Base-by-base conservation (phyloP, 2,329 filamentous ascomycete species). In the Allantophomopsis cytisporea region DNA sequence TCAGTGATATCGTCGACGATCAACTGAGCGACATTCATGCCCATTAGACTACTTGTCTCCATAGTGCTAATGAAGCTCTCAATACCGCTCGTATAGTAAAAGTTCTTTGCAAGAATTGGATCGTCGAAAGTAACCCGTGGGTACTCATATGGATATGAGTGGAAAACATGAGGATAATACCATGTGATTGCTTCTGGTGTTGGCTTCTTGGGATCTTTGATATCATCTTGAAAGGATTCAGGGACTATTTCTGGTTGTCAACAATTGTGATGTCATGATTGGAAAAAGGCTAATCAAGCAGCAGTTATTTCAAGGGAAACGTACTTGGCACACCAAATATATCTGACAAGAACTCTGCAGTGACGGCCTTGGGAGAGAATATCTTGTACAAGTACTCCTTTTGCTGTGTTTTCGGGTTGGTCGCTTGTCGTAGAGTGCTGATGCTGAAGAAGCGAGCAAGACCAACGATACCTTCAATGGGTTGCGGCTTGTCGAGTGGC, bases 31-130 rank as follows among this genome's bases (percentile, higher is more conserved):
- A 91, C 78, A 54, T 91, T 91, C 71, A 73, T 85, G 1, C 91
- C 91, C 76, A 91, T 91, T 48, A 96, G 60, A 1, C 85, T 83
- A 56, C 80, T 94, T 6, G 91, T 95, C 66, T 98, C 91, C 91
- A 98, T 96, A 0, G 87, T 94, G 8, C 83, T 91, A 49, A 96
- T 93, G 56, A 98, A 95, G 49, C 81, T 81, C 61, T 96, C 89
- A 34, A 96, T 93, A 2, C 75, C 77, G 10, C 74, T 76, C 0
- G 77, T 81, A 54, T 82, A 82, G 59, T 77, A 91, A 12, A 89
- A 52, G 0, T 75, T 73, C 6, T 70, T 59, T 5, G 74, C 77
- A 3, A 95, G 56, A 45, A 79, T 64, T 3, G 80, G 73, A 44
- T 91, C 81, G 49, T 95, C 86, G 57, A 96, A 98, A 0, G 83